phyloP scores from a whole-genome alignment of 768 basidiomycete species.

The Dendrothele bispora region DNA sequence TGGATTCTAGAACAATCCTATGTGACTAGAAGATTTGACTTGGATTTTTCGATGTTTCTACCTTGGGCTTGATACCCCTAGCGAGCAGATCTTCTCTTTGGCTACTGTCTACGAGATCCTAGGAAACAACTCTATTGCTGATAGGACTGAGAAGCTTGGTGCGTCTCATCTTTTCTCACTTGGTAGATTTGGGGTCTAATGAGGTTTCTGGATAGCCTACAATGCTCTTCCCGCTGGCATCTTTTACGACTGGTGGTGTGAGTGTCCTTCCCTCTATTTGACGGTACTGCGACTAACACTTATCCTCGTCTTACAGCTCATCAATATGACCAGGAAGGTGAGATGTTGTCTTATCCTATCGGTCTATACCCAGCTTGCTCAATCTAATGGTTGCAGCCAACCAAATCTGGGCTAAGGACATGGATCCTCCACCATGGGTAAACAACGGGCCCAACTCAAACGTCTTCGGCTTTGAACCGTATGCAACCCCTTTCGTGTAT shows the following conservation, averaged over 20 bases:
- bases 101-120: constrained; percentile 41
- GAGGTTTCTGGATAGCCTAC: constrained; percentile 29
- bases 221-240: constrained; percentile 41
- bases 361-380: no score
- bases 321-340: constrained; percentile 44
- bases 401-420: constrained; percentile 40
- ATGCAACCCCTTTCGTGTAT: constrained; percentile 5
- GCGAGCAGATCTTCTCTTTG: constrained; percentile 44
- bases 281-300: background rate
- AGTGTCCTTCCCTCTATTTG: constrained; percentile 6
- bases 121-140: constrained; percentile 42
- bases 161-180: background rate
- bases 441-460: constrained; percentile 39
- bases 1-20: no score
- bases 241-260: constrained; percentile 39
- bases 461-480: constrained; percentile 45
- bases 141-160: constrained; percentile 40
- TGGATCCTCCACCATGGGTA: constrained; percentile 37
- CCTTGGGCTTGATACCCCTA: no score
- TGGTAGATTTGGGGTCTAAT: background rate
- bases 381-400: no score
- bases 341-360: background rate
- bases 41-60: no score
- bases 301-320: constrained; percentile 25
- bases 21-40: no score